Base-by-base conservation (phyloP, 176 grass and related monocot species). In the Juncus effusus region DNA sequence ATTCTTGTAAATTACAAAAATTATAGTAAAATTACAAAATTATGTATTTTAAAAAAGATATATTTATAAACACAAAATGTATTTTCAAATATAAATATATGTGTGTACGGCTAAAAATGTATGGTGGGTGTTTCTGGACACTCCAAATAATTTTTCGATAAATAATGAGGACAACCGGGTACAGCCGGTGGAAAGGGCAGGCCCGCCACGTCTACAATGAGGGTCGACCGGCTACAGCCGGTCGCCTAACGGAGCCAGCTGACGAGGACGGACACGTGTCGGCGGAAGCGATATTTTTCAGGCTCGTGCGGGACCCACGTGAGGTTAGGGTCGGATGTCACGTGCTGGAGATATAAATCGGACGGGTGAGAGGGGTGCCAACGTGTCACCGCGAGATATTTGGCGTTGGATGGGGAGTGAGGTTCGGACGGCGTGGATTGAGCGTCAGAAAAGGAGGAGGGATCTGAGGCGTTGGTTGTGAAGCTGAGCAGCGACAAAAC, bases 241-340 rank as follows among this genome's bases (percentile, higher is more conserved):
- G 42, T 15, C 13, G 13, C 49, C 16, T 45, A 28, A 39, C 15
- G 10, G 3, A 66, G 42, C 2, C 7, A 0, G 0, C 59, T 3
- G 38, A 6, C 0, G 0, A 0, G 6, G 11, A 80, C 73, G 62
- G 77, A 38, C 81, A 87, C 78, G 84, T 92, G 88, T 76, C 76
- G 63, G 83, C 78, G 88, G 69, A 71, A 91, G 69, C 51, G 70
- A 80, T 79, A 90, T 90, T 87, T 87, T 81, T 78, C 15, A 28
- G 44, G 37, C 7, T 7, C 39, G 8, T 14, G 51, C 8, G 59
- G 51, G 59, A 10, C 40, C 44, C 56, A 61, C 10, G 36, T 70
- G 67, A 47, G 38, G 53, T 36, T 56, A 55, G 49, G 73, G 55
- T 63, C 73, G 59, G 57, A 9, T 51, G 62, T 76, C 57, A 56